Evolutionary conservation across 495 filamentous ascomycete genomes (phyloP), one percentile per base, ranked within the genome.

Genomic region (Podospora conica): DNA sequence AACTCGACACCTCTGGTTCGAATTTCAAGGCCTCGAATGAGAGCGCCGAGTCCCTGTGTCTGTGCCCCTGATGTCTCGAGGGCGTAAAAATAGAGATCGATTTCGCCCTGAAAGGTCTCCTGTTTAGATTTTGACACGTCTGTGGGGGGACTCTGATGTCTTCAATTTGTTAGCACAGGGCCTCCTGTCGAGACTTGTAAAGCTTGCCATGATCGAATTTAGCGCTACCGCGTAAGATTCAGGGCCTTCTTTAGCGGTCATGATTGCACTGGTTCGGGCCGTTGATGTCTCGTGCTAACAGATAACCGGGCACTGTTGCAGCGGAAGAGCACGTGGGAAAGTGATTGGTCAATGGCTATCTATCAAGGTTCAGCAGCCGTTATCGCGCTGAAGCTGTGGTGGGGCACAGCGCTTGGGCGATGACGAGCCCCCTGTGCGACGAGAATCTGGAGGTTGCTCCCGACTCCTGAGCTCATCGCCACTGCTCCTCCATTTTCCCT

Each of bases 331-430:
- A 73, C 71, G 71, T 73, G 71, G 64, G 61, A 9, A 58, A 62
- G 63, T 58, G 61, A 73, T 73, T 73, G 71, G 71, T 53, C 71
- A 71, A 73, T 73, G 64, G 64, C 53, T 48, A 48, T 48, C 40
- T 48, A 48, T 48, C 40, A 63, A 55, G 58, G 29, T 18, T 53
- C 24, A 29, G 57, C 53, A n/a, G 29, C 33, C 20, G 57, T 27
- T 59, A 22, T 53, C 18, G 8, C 20, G 15, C 11, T 3, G 3
- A 28, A 60, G 53, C 40, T 55, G n/a, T 48, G 7, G 21, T 28
- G 53, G 18, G 18, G 20, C 55, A 33, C 22, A 2, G 11, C 9
- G 57, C 23, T 27, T 59, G 27, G 18, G 22, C 57, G 23, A 22
- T 20, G 57, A 22, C n/a, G 22, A 22, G 23, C n/a, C n/a, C 15